Evolutionary conservation across 495 filamentous ascomycete species (phyloP).

Genomic region (Penicillium arizonense): DNA sequence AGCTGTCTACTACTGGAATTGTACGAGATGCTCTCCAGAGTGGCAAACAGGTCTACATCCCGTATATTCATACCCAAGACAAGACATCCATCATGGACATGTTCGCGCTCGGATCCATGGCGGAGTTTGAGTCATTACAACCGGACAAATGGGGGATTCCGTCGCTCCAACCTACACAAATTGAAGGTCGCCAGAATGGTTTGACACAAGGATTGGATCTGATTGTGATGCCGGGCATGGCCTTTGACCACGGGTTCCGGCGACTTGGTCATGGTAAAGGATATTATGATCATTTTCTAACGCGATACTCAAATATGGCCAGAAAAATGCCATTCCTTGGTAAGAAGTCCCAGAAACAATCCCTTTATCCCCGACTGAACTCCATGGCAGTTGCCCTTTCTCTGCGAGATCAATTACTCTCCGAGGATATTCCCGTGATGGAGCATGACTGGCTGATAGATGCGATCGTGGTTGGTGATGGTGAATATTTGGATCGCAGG

Average conservation of each 20-base stretch:
- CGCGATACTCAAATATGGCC: slow-evolving; percentile 58
- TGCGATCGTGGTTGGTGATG: slow-evolving; percentile 62
- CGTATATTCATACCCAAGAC: slow-evolving; percentile 71
- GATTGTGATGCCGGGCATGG: slow-evolving; percentile 91
- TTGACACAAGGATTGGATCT: slow-evolving; percentile 74
- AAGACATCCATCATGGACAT: slow-evolving; percentile 82
- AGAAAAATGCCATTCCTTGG: slow-evolving; percentile 63
- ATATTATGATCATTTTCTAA: slow-evolving; percentile 92
- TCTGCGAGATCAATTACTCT: slow-evolving; percentile 82
- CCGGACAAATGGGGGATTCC: slow-evolving; percentile 93
- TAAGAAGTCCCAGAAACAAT: slow-evolving; percentile 34
- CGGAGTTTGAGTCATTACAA: slow-evolving; percentile 73
- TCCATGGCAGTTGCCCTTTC: slow-evolving; percentile 71
- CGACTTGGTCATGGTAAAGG: slow-evolving; percentile 93
- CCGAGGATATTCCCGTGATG: slow-evolving; percentile 64
- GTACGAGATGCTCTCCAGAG: slow-evolving; percentile 73
- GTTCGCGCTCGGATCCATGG: slow-evolving; percentile 69
- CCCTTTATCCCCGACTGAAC: slow-evolving; percentile 21
- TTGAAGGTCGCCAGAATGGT: slow-evolving; percentile 63
- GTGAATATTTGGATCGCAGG: slow-evolving; percentile 36
- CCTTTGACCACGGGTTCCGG: slow-evolving; percentile 74
- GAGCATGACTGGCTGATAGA: slow-evolving; percentile 65
- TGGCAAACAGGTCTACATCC: slow-evolving; percentile 87
- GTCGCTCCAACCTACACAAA: slow-evolving; percentile 60
- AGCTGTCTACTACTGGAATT: slow-evolving; percentile 77